Evolutionary conservation across 192 early-diverging fungal species (phyloP), one percentile per base, ranked within the genome.

Genomic region (Chytriomyces hyalinus): DNA sequence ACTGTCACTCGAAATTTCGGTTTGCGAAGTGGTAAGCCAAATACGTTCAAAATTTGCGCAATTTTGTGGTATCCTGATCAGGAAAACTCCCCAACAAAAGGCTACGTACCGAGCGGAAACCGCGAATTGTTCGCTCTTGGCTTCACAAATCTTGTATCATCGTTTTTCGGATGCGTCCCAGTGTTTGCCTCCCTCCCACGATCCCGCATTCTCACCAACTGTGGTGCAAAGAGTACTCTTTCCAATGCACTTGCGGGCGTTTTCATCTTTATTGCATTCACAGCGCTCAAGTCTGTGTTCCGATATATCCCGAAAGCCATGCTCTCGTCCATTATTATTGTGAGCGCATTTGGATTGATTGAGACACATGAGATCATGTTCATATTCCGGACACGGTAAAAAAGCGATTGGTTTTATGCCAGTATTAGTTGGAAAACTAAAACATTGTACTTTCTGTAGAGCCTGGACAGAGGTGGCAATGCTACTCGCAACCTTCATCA

Each of bases 151-250:
- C n/a, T 87, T 49, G 36, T 83, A 6, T 76, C 77, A 2, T 83
- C 83, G 6, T 73, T 84, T 60, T 67, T 87, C 50, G 83, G 85
- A 6, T 67, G 76, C 57, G 81, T 82, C 70, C 80, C 79, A 86
- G 20, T 94, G 6, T 96, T 93, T 82, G 95, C 92, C 6, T 95
- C 94, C 26, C 88, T 98, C 48, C 92, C 97, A 6, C 91, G 97
- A 59, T 96, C 94, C 79, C 91, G 93, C 78, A 92, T 97, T 70
- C 92, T 94, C 53, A 95, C 96, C 70, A 89, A 88, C 68, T 91
- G 94, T n/a, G 93, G 92, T 26, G 94, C 93, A 3, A 87, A 82
- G 24, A 93, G 94, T 57, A 96, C 94, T 73, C 76, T 97, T 28
- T 86, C 92, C 1, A 92, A 93, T 6, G 82, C 97, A 5, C 84